phyloP scores from a whole-genome alignment of 768 basidiomycete genomes.

The Cyclocybe cylindracea region DNA sequence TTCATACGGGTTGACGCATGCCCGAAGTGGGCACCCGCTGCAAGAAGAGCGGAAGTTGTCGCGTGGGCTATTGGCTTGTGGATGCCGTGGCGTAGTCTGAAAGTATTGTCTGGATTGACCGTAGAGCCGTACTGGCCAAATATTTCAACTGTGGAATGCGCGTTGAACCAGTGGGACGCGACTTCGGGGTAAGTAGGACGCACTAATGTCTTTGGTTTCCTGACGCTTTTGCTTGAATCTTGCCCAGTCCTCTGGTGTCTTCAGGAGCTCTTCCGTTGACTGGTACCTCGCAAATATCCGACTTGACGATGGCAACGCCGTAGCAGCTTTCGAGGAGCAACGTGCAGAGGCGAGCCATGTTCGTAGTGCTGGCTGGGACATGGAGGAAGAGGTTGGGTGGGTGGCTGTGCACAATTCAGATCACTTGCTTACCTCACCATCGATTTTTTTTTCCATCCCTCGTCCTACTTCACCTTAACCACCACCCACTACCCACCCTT shows the following conservation, averaged over 20 bases:
- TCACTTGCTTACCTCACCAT: conserved; percentile 59
- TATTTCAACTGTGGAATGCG: conserved; percentile 48
- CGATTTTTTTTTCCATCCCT: conserved; percentile 50
- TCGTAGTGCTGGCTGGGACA: conserved; percentile 38
- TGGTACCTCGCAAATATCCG: conserved; percentile 19
- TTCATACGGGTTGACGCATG: conserved; percentile 85
- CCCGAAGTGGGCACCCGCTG: conserved; percentile 92
- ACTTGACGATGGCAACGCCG: conserved; percentile 9
- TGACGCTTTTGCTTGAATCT: conserved; percentile 61
- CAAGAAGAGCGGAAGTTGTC: conserved; percentile 87
- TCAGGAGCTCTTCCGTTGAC: conserved; percentile 34
- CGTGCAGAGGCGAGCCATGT: conserved; percentile 38
- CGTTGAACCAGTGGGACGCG: conserved; percentile 14
- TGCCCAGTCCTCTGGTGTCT: conserved; percentile 64
- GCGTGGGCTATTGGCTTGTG: conserved; percentile 67
- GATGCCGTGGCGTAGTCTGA: conserved; percentile 70
- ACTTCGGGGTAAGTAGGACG: background rate
- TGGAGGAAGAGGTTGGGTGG: conserved; percentile 23
- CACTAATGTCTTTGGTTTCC: conserved; percentile 45
- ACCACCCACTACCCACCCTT: conserved; percentile 32
- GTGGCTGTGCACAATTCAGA: conserved; percentile 49
- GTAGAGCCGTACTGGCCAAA: conserved; percentile 79
- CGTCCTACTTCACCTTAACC: conserved; percentile 39
- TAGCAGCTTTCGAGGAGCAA: conserved; percentile 26
- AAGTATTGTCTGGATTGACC: conserved; percentile 65